Conservation (phyloP, 257 asterid species). For the Mitragyna speciosa region DNA sequence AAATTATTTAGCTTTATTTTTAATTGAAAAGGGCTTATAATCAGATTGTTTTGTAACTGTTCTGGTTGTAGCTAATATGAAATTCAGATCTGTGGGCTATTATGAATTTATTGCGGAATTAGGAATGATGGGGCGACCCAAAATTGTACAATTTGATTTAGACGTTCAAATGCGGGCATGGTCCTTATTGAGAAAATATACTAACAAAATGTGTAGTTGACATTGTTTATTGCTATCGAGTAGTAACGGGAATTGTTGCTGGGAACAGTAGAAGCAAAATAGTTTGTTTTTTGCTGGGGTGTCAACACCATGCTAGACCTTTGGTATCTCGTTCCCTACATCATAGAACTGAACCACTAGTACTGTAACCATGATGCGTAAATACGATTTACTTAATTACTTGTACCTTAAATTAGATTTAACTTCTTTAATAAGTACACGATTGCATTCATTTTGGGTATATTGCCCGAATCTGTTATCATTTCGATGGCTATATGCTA, state of each 20-base stretch:
- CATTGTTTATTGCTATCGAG: background rate
- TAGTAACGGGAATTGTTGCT: background rate
- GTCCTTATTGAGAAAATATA: too few species aligned
- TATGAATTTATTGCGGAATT: background rate
- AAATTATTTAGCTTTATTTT: background rate
- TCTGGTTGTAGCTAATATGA: background rate
- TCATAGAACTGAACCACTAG: background rate
- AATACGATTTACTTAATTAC: background rate
- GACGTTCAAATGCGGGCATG: background rate
- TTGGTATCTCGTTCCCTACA: background rate
- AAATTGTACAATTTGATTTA: background rate
- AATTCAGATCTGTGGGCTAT: background rate
- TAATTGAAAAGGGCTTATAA: background rate
- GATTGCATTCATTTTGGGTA: background rate
- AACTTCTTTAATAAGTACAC: background rate
- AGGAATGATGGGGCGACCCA: background rate
- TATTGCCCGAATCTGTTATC: background rate
- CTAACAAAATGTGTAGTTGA: constrained; percentile 1
- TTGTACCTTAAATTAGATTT: background rate
- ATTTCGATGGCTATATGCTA: background rate
- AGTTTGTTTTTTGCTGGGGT: background rate
- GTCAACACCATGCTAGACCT: background rate
- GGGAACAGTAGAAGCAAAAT: background rate
- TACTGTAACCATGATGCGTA: background rate
- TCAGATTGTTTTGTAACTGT: background rate